Evolutionary conservation across 2,329 filamentous ascomycete species (phyloP), one percentile per base, ranked within the genome.

Genomic region (Grosmannia clavigera): DNA sequence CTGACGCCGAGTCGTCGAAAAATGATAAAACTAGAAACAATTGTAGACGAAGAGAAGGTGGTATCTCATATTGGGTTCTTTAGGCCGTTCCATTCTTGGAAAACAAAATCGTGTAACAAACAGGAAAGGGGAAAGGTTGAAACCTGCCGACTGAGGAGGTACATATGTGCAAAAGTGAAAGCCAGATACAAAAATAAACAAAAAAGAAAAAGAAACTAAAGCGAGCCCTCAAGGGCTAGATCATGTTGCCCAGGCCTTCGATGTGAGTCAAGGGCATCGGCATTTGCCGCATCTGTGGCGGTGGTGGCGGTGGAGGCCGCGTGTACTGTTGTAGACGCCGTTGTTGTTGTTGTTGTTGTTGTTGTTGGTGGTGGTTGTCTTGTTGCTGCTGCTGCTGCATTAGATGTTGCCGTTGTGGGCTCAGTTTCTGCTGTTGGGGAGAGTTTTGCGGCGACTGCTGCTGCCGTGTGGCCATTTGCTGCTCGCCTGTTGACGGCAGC

Each of bases 201-300:
- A 48, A 61, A 57, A 54, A 38, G 16, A 33, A 52, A 40, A 52
- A 16, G 29, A 55, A 53, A 43, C 25, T 31, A 48, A 61, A 60
- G 43, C 22, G 19, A 4, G 22, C 22, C 25, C 22, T 35, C 33
- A 16, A 27, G 5, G n/a, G 54, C 50, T 31, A 58, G 55, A 62
- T 79, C 76, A 80, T 78, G 60, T 76, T 78, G 16, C 73, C 68
- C 38, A 75, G 67, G 35, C 71, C 72, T 40, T 78, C 72, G 50
- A 75, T 65, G 4, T 72, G 67, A 50, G 66, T 46, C 60, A 68
- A 64, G 48, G 68, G 66, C 3, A 65, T 69, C 12, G 57, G 25
- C 19, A 43, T 46, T 14, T 69, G 68, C 46, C 67, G 65, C 3
- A 66, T 64, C 51, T 64, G 66, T 10, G 61, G 61, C 16, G 64